Conservation (phyloP, 106 monocot genomes). For the Dioscorea zingiberensis region DNA sequence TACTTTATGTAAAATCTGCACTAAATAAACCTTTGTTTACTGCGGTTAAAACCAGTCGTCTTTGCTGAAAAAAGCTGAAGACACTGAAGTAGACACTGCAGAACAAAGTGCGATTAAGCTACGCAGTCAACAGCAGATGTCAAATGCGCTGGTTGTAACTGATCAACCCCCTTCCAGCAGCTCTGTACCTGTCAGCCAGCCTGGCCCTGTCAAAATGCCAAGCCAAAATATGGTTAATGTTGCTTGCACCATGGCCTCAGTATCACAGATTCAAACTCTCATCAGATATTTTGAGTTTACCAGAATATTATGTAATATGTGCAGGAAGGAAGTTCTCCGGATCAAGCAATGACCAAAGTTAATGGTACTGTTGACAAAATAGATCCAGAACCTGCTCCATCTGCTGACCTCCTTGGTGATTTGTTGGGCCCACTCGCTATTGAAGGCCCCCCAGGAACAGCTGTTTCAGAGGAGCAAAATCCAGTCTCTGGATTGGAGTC, state of each 20-base stretch:
- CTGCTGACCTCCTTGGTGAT: slow-evolving; percentile 84
- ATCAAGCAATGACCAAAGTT: slow-evolving; percentile 30
- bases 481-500: slow-evolving; percentile 25
- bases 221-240: slow-evolving; percentile 60
- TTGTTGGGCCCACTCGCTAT: slow-evolving; percentile 83
- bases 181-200: slow-evolving; percentile 47
- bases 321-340: slow-evolving; percentile 52
- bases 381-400: slow-evolving; percentile 40
- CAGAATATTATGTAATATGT: slow-evolving; percentile 11
- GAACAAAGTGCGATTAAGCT: slow-evolving; percentile 97
- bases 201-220: slow-evolving; percentile 66
- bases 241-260: not conserved
- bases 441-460: slow-evolving; percentile 64
- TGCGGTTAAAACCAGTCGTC: slow-evolving; percentile 51
- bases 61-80: slow-evolving; percentile 88
- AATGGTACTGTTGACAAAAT: slow-evolving; percentile 53
- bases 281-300: not conserved
- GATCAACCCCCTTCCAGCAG: slow-evolving; percentile 75
- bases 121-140: slow-evolving; percentile 83
- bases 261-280: not conserved
- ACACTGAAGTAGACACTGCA: slow-evolving; percentile 89
- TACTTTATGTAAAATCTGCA: no score
- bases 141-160: slow-evolving; percentile 86
- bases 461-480: slow-evolving; percentile 34
- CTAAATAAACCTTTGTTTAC: not conserved